Percentiles rank a stretch among this genome's conserved stretches.
Evolutionary conservation across 257 asterid genomes (phyloP).

Genomic region (Asclepias syriaca): DNA sequence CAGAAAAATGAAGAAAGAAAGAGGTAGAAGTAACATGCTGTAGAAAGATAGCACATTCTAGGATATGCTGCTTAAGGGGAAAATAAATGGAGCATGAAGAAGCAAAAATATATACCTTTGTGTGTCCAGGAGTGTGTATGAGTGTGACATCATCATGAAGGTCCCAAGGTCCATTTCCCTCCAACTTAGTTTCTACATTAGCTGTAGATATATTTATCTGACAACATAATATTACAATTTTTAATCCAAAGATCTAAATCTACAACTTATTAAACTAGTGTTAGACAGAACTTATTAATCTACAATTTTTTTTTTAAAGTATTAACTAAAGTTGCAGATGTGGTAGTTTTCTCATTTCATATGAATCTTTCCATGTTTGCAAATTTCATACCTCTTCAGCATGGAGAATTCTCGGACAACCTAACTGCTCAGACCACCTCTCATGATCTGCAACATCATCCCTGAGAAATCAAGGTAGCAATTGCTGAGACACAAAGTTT

Average conservation of each 20-base stretch:
- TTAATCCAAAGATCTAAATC: background rate
- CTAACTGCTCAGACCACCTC: slow-evolving; percentile 62
- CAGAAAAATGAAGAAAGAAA: background rate
- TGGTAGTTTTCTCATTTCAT: background rate
- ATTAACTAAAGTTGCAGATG: background rate
- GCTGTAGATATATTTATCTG: slow-evolving; percentile 51
- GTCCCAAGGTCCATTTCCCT: slow-evolving; percentile 63
- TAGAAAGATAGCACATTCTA: background rate
- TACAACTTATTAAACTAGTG: background rate
- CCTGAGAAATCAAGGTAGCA: slow-evolving; percentile 27
- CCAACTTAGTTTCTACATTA: slow-evolving; percentile 56
- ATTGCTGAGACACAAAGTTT: background rate
- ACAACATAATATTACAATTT: background rate
- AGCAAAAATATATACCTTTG: slow-evolving; percentile 10
- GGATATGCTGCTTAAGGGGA: background rate
- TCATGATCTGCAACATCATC: slow-evolving; percentile 79
- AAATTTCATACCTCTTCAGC: slow-evolving; percentile 31
- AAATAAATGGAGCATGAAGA: background rate
- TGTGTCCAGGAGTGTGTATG: slow-evolving; percentile 67
- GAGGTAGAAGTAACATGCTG: background rate
- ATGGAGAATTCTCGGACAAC: slow-evolving; percentile 57
- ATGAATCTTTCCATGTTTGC: background rate
- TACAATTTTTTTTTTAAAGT: background rate
- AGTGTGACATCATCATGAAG: slow-evolving; percentile 50
- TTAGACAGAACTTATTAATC: background rate